A percentile compares a stretch with the other conserved stretches of the same genome.
Conservation (phyloP, 2,329 filamentous ascomycete species). For the Fusarium irregulare region DNA sequence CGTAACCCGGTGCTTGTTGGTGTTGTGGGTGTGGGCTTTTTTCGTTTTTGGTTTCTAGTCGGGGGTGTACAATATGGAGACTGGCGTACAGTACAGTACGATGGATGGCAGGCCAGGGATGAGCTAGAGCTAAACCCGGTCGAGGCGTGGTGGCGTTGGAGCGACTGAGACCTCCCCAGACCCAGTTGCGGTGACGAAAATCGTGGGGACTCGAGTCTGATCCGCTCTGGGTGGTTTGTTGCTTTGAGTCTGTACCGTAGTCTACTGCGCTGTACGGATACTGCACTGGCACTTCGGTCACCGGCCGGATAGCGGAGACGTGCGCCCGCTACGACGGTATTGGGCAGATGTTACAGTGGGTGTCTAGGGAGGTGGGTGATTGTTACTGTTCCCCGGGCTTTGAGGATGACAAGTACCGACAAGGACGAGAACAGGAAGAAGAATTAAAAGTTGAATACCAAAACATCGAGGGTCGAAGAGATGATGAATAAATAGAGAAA, state of each 20-base stretch:
- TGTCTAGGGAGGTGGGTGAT: conserved; percentile 20
- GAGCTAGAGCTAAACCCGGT: conserved; percentile 41
- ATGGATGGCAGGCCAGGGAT: conserved; percentile 36
- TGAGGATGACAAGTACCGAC: conserved; percentile 3
- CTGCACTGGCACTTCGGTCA: conserved; percentile 38
- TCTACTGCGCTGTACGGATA: not conserved
- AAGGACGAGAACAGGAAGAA: not conserved
- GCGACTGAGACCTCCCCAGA: conserved; percentile 34
- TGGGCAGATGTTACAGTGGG: conserved; percentile 29
- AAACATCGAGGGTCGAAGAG: not conserved
- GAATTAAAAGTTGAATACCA: not conserved
- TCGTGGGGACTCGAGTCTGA: conserved; percentile 40
- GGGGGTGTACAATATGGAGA: conserved; percentile 19
- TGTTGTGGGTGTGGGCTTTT: conserved; percentile 33
- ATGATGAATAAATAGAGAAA: conserved; percentile 8
- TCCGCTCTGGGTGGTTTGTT: conserved; percentile 11
- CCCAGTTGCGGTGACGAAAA: conserved; percentile 47
- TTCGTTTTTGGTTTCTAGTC: conserved; percentile 1
- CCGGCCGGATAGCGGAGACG: conserved; percentile 38
- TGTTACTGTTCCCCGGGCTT: conserved; percentile 12
- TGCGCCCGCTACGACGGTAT: conserved; percentile 35
- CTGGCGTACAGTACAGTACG: not conserved
- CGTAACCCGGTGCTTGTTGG: conserved; percentile 19
- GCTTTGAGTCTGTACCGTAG: not conserved
- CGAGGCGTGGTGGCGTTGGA: conserved; percentile 45